Base-by-base conservation (phyloP, 2,329 filamentous ascomycete species). In the Xylaria sp. region DNA sequence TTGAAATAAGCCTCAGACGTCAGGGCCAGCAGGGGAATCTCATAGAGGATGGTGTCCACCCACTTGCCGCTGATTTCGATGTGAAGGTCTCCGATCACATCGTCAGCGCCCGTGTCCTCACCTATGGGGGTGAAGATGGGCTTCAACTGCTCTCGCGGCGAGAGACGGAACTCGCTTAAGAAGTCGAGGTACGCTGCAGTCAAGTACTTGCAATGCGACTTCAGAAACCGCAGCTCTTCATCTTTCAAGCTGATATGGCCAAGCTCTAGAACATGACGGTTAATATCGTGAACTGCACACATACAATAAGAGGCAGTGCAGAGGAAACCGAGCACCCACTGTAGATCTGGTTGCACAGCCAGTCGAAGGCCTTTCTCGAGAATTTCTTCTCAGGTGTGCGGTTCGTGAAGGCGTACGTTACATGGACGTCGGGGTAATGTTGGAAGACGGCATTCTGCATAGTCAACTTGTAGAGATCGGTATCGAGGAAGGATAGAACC, bases 391-490 rank as follows among this genome's bases (percentile, higher is more conserved):
- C 90, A 8, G 94, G 93, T 1, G 96, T 99, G 60, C 96, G 92
- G 80, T 99, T 99, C 61, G 94, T 98, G 83, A 97, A 98, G 69
- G 92, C 90, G 79, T 98, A 99, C 2, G 93, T 94, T 67, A 98
- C 96, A 54, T 91, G 88, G 76, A 90, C 84, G 67, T 94, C 86
- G 41, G 91, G 91, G 81, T 97, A 98, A 84, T 94, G 97, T 81
- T 97, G 97, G 74, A 97, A 88, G 73, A 98, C 91, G 70, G 94
- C 94, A 79, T 93, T 97, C 91, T 99, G 96, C 96, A 99, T 99
- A 23, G 96, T 99, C 81, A 99, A 83, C 82, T 99, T 99, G 88
- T 98, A 99, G 70, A 99, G 78, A 74, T 91, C 89, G 18, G 92
- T 95, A 78, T 96, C 93, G 64, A 96, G 85, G 78, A 96, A 91